Percentiles rank a stretch among this genome's conserved stretches.
Conservation (phyloP, 106 monocot species). For the Dendrobium chrysotoxum region DNA sequence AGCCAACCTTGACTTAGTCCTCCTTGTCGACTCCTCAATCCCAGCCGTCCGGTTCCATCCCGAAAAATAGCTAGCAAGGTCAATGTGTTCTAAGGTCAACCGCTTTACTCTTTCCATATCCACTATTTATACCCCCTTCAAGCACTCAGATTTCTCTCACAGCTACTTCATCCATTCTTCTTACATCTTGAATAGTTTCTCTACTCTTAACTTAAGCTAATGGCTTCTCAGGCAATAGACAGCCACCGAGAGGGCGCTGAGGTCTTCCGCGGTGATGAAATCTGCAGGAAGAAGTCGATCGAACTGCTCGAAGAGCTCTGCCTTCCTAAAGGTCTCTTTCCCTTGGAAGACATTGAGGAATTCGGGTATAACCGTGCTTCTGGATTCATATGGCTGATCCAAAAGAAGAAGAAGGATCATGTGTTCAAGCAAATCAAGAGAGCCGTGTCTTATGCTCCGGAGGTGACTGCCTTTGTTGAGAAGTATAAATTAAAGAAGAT, state of each 20-base stretch:
- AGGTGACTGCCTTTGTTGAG: constrained; percentile 19
- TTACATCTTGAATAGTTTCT: background rate
- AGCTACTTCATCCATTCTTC: background rate
- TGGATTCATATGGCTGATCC: too few species aligned
- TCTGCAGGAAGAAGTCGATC: constrained; percentile 12
- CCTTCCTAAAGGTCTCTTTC: too few species aligned
- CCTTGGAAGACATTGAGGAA: too few species aligned
- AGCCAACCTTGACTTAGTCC: background rate
- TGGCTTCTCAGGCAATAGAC: constrained; percentile 14
- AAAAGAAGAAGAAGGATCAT: too few species aligned
- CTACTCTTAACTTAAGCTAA: background rate
- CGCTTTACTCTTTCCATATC: background rate
- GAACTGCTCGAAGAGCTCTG: constrained; percentile 15
- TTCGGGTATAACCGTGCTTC: too few species aligned
- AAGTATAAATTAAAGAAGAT: constrained; percentile 13
- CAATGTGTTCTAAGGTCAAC: background rate
- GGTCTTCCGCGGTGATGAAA: background rate
- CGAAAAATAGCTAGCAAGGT: background rate
- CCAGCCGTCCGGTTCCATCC: background rate
- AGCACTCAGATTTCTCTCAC: background rate
- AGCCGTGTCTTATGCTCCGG: background rate
- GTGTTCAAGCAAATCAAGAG: too few species aligned
- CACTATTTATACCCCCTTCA: background rate
- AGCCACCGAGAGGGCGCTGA: constrained; percentile 10
- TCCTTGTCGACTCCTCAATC: background rate